Percentiles rank a stretch among this genome's conserved stretches.
These are phyloP conservation scores for Syzygium jambos DNA, from an alignment of 345 rosid species.

Conservation along the genomic window DNA sequence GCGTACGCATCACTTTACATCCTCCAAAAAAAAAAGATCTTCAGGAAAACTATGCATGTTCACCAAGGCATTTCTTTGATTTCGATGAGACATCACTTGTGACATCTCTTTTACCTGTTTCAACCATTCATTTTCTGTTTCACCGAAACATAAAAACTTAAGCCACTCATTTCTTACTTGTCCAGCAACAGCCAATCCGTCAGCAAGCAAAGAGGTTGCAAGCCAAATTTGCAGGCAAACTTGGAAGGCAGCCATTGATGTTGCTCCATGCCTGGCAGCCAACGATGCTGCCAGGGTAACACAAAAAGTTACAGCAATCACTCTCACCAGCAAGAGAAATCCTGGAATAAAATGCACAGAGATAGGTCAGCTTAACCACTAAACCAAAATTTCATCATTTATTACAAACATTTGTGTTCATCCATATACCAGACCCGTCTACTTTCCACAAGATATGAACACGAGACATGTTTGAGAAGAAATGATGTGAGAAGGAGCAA, in stretches of 20 bases:
- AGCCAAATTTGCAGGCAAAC: conserved; percentile 97
- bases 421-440: background rate
- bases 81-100: background rate
- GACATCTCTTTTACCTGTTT: background rate
- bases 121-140: background rate
- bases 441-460: background rate
- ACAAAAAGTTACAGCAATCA: conserved; percentile 84
- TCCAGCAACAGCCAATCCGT: conserved; percentile 91
- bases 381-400: background rate
- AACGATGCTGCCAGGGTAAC: conserved; percentile 87
- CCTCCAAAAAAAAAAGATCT: background rate
- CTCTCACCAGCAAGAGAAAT: conserved; percentile 71
- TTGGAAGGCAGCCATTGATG: conserved; percentile 94
- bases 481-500: background rate
- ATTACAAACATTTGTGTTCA: background rate
- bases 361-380: background rate
- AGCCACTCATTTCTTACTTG: conserved; percentile 38
- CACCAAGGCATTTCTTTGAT: background rate
- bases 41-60: background rate
- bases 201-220: conserved; percentile 93
- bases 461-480: background rate
- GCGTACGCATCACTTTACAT: background rate
- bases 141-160: background rate
- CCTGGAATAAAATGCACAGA: conserved; percentile 23
- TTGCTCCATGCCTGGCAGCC: conserved; percentile 83